Conservation (phyloP, 192 early-diverging fungal species). For the Spizellomyces sp. region DNA sequence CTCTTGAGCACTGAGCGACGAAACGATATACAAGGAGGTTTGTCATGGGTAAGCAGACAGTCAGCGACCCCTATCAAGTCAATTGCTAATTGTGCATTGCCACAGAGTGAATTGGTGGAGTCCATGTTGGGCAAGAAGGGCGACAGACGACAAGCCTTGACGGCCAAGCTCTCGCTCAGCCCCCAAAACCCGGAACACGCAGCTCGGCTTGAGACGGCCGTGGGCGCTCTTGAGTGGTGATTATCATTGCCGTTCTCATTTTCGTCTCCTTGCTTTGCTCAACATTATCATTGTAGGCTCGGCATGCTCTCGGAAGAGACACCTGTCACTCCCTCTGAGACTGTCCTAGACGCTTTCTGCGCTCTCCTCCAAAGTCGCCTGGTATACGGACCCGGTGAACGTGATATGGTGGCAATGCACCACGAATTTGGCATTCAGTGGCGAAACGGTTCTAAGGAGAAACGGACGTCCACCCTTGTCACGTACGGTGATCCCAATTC, state of each 20-base stretch:
- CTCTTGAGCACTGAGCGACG: conserved; percentile 63
- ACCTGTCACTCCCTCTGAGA: conserved; percentile 36
- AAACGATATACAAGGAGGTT: conserved; percentile 31
- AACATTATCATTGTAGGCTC: conserved; percentile 14
- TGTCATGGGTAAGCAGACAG: conserved; percentile 24
- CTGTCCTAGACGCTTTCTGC: conserved; percentile 84
- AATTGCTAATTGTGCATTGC: not conserved
- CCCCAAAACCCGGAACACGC: conserved; percentile 5
- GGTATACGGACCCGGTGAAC: conserved; percentile 74
- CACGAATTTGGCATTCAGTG: conserved; percentile 90
- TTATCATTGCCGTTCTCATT: not conserved
- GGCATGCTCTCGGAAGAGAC: conserved; percentile 21
- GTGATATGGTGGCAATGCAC: conserved; percentile 92
- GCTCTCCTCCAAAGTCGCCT: conserved; percentile 75
- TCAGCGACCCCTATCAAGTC: not conserved
- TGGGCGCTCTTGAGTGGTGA: conserved; percentile 59
- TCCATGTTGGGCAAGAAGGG: conserved; percentile 14
- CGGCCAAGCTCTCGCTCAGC: not conserved
- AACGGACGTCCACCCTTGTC: conserved; percentile 83
- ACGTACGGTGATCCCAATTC: conserved; percentile 89
- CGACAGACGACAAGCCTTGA: conserved; percentile 17
- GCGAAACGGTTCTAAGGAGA: conserved; percentile 60
- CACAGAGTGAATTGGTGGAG: conserved; percentile 8
- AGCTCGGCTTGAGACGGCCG: conserved; percentile 44
- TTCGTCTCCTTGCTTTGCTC: not conserved